Conservation (phyloP, 345 rosid species). For the Dipteronia dyeriana region DNA sequence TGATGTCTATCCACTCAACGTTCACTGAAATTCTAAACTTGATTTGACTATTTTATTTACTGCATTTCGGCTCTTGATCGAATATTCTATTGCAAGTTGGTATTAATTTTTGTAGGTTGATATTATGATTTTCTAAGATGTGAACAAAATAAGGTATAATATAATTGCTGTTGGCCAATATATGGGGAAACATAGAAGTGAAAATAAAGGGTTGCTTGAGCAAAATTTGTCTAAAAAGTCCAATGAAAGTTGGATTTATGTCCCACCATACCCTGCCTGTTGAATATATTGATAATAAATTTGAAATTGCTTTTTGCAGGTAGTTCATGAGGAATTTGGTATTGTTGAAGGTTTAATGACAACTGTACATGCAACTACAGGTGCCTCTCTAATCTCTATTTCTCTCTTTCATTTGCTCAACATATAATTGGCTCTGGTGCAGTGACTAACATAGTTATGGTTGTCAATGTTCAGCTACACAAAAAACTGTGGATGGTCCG, state of each 20-base stretch:
- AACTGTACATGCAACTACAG: constrained; percentile 99
- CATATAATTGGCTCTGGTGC: background rate
- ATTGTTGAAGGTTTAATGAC: constrained; percentile 98
- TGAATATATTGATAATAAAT: background rate
- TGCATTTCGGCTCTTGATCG: background rate
- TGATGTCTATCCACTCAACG: background rate
- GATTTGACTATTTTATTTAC: background rate
- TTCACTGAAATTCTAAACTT: background rate
- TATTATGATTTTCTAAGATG: background rate
- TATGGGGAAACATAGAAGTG: background rate
- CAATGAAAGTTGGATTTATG: background rate
- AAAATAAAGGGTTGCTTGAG: background rate
- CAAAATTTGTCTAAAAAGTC: background rate
- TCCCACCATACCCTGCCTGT: too few relatives aligned
- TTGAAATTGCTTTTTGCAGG: constrained; percentile 45
- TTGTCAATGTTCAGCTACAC: constrained; percentile 70
- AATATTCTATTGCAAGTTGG: background rate
- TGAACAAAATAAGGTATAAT: background rate
- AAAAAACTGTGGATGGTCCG: constrained; percentile 98
- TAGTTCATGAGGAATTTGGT: constrained; percentile 97
- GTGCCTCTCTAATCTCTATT: constrained; percentile 43
- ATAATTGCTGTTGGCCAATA: background rate
- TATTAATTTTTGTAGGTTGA: background rate
- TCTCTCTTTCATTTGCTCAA: constrained; percentile 12
- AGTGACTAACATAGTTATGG: constrained; percentile 16